These are phyloP conservation scores for Carex scoparia DNA, from an alignment of 176 grass and related monocot genomes.

Conservation along the genomic window DNA sequence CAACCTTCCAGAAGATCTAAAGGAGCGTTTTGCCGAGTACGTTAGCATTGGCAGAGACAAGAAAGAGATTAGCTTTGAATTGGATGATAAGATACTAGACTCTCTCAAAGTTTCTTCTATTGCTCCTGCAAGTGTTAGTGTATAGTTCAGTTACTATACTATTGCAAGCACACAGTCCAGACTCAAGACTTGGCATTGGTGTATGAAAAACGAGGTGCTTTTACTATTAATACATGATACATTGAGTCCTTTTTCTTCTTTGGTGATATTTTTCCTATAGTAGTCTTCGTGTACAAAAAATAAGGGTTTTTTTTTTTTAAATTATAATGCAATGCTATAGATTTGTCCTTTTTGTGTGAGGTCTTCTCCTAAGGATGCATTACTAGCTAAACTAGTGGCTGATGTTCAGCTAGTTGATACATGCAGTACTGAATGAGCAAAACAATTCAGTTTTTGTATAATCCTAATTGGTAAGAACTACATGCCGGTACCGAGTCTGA, in stretches of 20 bases:
- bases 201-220: not conserved
- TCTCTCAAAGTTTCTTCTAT: conserved; percentile 25
- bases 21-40: conserved; percentile 82
- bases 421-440: not conserved
- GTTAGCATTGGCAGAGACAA: conserved; percentile 54
- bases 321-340: not conserved
- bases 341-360: not conserved
- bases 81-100: conserved; percentile 73
- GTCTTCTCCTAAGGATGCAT: not conserved
- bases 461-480: not conserved
- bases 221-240: not conserved
- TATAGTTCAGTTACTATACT: not conserved
- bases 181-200: not conserved
- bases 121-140: not conserved
- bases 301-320: not conserved
- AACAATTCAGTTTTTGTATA: not conserved
- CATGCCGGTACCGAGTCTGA: not conserved
- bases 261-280: not conserved
- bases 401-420: not conserved
- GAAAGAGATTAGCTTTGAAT: conserved; percentile 64
- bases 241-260: not conserved
- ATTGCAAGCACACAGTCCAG: not conserved
- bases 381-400: not conserved
- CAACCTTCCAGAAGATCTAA: conserved; percentile 83
- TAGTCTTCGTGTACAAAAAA: not conserved